These are phyloP conservation scores for Nemania abortiva DNA, from an alignment of 2,329 filamentous ascomycete genomes.

Conservation along the genomic window DNA sequence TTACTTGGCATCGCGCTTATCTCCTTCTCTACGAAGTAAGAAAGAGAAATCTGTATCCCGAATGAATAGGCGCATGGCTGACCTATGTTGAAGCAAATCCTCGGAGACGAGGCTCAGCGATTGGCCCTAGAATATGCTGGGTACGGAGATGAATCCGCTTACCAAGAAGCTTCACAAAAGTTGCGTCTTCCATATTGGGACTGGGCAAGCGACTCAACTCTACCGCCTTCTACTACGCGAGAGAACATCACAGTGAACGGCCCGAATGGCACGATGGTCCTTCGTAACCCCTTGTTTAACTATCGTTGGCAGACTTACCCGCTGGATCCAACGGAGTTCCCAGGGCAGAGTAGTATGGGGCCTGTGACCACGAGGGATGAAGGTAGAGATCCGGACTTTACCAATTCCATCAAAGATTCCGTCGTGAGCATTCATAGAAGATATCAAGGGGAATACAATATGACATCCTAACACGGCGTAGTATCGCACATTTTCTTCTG, in stretches of 20 bases:
- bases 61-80: conserved; percentile 26
- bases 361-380: conserved; percentile 55
- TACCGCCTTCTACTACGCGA: conserved; percentile 57
- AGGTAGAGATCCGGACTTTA: conserved; percentile 48
- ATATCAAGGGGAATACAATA: not conserved
- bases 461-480: conserved; percentile 41
- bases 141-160: conserved; percentile 51
- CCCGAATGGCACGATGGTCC: conserved; percentile 54
- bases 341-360: conserved; percentile 50
- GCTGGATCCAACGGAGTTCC: conserved; percentile 53
- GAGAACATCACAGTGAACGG: conserved; percentile 57
- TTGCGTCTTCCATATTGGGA: conserved; percentile 68
- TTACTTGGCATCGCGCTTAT: conserved; percentile 69
- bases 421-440: conserved; percentile 53
- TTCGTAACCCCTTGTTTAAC: conserved; percentile 66
- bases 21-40: conserved; percentile 66
- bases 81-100: conserved; percentile 59
- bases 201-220: conserved; percentile 59
- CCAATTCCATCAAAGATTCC: conserved; percentile 53
- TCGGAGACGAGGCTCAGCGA: conserved; percentile 60
- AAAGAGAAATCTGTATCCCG: not conserved
- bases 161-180: conserved; percentile 59
- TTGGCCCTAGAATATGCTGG: conserved; percentile 60
- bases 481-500: conserved; percentile 59
- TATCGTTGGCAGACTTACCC: conserved; percentile 62